phyloP scores from a whole-genome alignment of 129 eudicot species.

The Artemisia argyi region DNA sequence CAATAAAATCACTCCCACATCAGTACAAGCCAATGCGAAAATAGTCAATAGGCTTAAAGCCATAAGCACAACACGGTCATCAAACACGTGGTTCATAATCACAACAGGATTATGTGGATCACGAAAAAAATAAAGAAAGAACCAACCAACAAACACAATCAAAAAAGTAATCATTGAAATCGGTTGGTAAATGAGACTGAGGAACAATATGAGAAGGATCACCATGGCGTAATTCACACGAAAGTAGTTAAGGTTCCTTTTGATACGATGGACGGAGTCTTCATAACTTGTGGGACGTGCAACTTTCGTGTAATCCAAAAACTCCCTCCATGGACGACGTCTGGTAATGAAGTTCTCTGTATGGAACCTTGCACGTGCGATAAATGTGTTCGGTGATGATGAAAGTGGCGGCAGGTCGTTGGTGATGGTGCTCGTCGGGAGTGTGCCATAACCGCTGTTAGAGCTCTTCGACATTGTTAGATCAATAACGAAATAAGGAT shows the following conservation, averaged over 20 bases:
- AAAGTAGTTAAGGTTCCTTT: conserved; percentile 59
- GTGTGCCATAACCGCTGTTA: conserved; percentile 35
- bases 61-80: conserved; percentile 57
- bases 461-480: conserved; percentile 39
- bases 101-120: conserved; percentile 37
- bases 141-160: conserved; percentile 58
- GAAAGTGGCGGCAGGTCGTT: conserved; percentile 10
- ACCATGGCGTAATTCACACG: conserved; percentile 66
- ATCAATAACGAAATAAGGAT: conserved; percentile 6
- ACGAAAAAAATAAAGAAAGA: conserved; percentile 49
- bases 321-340: conserved; percentile 70
- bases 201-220: conserved; percentile 52
- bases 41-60: conserved; percentile 55
- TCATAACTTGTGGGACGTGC: conserved; percentile 48
- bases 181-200: conserved; percentile 71
- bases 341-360: conserved; percentile 43
- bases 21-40: conserved; percentile 56
- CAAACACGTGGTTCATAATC: conserved; percentile 36
- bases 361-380: conserved; percentile 34
- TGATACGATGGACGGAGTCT: conserved; percentile 54
- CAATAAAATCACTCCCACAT: conserved; percentile 60
- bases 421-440: conserved; percentile 33
- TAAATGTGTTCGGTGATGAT: conserved; percentile 16
- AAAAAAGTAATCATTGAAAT: conserved; percentile 74
- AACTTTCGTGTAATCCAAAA: conserved; percentile 37